Conservation (phyloP, 2,329 filamentous ascomycete genomes). For the Amylocarpus encephaloides region DNA sequence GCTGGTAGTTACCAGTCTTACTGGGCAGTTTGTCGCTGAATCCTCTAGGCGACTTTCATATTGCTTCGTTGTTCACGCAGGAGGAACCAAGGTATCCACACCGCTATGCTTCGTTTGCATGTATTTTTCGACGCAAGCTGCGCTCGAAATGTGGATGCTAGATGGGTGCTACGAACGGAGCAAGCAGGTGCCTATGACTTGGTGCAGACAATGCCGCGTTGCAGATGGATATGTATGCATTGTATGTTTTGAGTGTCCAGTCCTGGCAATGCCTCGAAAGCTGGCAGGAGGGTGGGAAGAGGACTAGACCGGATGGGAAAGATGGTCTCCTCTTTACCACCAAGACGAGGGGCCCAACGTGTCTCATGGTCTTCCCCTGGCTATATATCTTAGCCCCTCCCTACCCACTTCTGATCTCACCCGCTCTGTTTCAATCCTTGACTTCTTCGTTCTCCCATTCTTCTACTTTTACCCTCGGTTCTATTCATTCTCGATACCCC, state of each 20-base stretch:
- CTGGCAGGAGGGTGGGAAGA: constrained; percentile 9
- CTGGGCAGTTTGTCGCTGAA: background rate
- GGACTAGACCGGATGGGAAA: constrained; percentile 10
- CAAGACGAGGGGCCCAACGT: constrained; percentile 5
- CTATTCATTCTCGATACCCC: constrained; percentile 8
- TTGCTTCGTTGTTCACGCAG: constrained; percentile 22
- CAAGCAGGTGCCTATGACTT: constrained; percentile 20
- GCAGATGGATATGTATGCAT: constrained; percentile 16
- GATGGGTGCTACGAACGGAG: constrained; percentile 8
- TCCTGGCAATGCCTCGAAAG: constrained; percentile 14
- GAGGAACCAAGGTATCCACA: constrained; percentile 15
- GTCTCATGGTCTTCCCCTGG: constrained; percentile 9
- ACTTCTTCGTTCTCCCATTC: constrained; percentile 4
- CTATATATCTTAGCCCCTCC: constrained; percentile 11
- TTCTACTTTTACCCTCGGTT: background rate
- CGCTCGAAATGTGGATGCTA: background rate
- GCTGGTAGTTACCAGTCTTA: constrained; percentile 9
- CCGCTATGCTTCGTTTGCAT: constrained; percentile 18
- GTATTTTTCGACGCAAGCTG: constrained; percentile 4
- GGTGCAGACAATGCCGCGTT: constrained; percentile 3
- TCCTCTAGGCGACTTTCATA: background rate
- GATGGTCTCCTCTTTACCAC: constrained; percentile 8
- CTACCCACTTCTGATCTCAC: constrained; percentile 3
- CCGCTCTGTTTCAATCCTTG: background rate
- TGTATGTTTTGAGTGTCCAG: background rate